Base-by-base conservation (phyloP, 2,329 filamentous ascomycete genomes). In the Periglandula ipomoeae region DNA sequence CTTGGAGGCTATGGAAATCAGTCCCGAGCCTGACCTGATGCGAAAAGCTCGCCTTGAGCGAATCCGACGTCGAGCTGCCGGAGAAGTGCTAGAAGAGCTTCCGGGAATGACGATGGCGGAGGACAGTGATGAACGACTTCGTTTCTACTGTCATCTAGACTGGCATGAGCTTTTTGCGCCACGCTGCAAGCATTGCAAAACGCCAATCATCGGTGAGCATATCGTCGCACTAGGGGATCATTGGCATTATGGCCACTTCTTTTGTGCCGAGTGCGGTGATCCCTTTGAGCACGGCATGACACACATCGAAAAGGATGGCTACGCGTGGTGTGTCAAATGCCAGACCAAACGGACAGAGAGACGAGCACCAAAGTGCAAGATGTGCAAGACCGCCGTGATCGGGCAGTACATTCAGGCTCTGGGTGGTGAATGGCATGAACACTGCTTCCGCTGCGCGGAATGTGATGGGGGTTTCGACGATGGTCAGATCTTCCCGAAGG, bases 131-230 rank as follows among this genome's bases (percentile, higher is more conserved):
- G 76, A 79, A 34, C 74, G 81, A 10, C 70, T 88, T 41, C 82
- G 91, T 10, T 97, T 97, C 76, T 98, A 87, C 71, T 98, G 93
- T 68, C 91, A 97, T 64, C 78, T 98, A n/a, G 93, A 98, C 71
- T 98, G 90, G 79, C 93, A 98, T 66, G 93, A 98, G 68, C 73
- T 86, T 47, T 98, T 88, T 67, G 89, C 87, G 27, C 93, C 93
- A 4, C 82, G 89, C 38, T 98, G 93, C 76, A 93, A 93, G 70
- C 89, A 87, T 65, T 98, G 93, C 78, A 89, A 86, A 65, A 98
- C 93, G 7, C 91, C 93, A 3, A 98, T 98, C 60, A 83, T 97
- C 57, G 90, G 90, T 38, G 90, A 97, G 67, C 89, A 97, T 56
- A 84, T 96, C 27, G 84, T 96, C 13, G 93, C 93, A 1, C 88